phyloP scores from a whole-genome alignment of 306 rosid species.

The Prunus mira region DNA sequence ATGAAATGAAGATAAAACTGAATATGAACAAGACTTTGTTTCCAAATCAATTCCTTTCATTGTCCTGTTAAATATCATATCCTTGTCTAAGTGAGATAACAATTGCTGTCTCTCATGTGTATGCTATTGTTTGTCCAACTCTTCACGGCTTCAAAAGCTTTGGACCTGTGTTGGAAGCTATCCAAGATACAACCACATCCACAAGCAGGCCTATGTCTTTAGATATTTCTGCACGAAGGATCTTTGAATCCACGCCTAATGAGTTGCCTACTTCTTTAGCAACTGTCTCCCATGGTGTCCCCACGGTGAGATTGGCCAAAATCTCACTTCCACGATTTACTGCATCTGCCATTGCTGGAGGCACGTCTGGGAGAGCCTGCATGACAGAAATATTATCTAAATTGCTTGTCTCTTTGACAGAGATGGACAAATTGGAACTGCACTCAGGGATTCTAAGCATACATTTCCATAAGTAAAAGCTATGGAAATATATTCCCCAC shows the following conservation, averaged over 20 bases:
- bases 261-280: constrained; percentile 92
- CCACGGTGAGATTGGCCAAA: constrained; percentile 63
- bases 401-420: background rate
- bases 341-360: constrained; percentile 95
- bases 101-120: background rate
- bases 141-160: constrained; percentile 51
- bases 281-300: constrained; percentile 91
- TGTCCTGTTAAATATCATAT: background rate
- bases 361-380: constrained; percentile 90
- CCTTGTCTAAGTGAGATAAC: background rate
- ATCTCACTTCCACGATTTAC: constrained; percentile 90
- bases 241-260: constrained; percentile 63
- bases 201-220: constrained; percentile 81
- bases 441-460: background rate
- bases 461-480: background rate
- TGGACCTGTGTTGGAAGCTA: constrained; percentile 69
- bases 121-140: background rate
- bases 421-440: constrained; percentile 3
- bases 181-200: constrained; percentile 74
- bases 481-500: background rate
- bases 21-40: background rate
- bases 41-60: background rate
- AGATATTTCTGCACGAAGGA: constrained; percentile 62
- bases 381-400: constrained; percentile 19
- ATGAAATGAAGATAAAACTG: background rate